Base-by-base conservation (phyloP, 2,329 filamentous ascomycete genomes). In the Monosporascus sp. region DNA sequence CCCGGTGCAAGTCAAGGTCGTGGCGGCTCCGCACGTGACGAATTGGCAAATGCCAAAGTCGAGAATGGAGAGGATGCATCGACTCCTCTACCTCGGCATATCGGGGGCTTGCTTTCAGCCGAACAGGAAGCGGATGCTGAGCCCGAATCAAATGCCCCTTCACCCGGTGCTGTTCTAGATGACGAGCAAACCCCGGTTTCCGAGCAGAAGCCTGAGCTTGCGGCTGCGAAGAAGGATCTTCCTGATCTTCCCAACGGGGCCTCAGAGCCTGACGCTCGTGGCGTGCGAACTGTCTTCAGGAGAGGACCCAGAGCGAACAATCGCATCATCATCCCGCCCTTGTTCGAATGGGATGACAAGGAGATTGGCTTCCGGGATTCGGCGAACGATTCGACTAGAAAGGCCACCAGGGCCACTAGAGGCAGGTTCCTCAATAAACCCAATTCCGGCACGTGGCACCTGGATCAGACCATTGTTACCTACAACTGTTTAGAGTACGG, bases 281-380 rank as follows among this genome's bases (percentile, higher is more conserved):
- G 80, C 31, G 76, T 80, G 47, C 74, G 80, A 31, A 70, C 75
- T 11, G 73, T 80, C 49, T 72, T 69, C 40, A 69, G 72, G 53
- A 69, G 69, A 56, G 73, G 70, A 5, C 68, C 67, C 31, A 71
- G 73, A 49, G 64, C 73, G 26, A 75, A 77, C 61, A 83, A 81
- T 60, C 80, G 78, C 26, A 75, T 83, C 52, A 75, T 84, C 61
- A 68, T 82, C 44, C 80, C 80, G 11, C 70, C 69, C 7, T 58
- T 74, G 0, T 79, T 78, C 56, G 68, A 73, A 50, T 83, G 76
- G 52, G 72, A 79, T 38, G 69, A 77, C 8, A 71, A 76, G 53
- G 80, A 84, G 61, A 84, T 85, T 56, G 82, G 82, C 16, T 84
- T 82, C 64, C 75, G 79, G 22, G 82, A 84, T 60, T 81, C 79